Evolutionary conservation across 805 yeast species (phyloP).

Genomic region (Candida namnaoensis): DNA sequence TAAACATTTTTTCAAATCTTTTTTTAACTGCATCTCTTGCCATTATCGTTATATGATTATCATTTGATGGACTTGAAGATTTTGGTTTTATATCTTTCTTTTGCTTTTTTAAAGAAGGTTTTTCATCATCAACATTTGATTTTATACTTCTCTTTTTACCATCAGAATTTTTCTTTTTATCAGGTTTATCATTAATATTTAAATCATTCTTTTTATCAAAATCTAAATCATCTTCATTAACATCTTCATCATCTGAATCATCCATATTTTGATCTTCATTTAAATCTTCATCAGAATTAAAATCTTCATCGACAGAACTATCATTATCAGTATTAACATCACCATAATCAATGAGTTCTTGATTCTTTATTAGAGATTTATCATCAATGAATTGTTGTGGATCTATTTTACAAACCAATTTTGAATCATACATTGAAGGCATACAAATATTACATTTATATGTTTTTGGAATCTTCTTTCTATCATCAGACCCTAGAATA

Average conservation of each 20-base stretch:
- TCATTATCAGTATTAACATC: background rate
- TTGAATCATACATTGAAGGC: conserved; percentile 19
- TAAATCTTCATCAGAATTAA: conserved; percentile 3
- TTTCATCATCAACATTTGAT: conserved; percentile 5
- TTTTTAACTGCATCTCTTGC: conserved; percentile 30
- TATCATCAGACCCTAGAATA: conserved; percentile 34
- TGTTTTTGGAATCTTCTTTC: conserved; percentile 30
- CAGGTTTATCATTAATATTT: background rate
- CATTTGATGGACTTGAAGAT: background rate
- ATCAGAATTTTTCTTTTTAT: background rate
- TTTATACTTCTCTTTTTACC: background rate
- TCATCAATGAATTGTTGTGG: conserved; percentile 18
- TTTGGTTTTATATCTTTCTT: background rate
- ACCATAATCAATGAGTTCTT: background rate
- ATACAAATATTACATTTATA: conserved; percentile 52
- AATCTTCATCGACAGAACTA: conserved; percentile 1
- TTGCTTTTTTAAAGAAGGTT: conserved; percentile 1
- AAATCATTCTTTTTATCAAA: conserved; percentile 1
- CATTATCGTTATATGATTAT: conserved; percentile 9
- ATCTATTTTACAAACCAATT: conserved; percentile 21
- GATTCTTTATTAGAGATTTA: background rate
- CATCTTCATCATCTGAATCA: conserved; percentile 7
- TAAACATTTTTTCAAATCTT: conserved; percentile 43
- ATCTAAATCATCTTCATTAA: conserved; percentile 8
- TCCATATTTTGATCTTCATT: background rate